Percentiles rank a stretch among this genome's conserved stretches.
These are phyloP conservation scores for Breviolum minutum DNA, from an alignment of 73 alveolate genomes.

Conservation along the genomic window DNA sequence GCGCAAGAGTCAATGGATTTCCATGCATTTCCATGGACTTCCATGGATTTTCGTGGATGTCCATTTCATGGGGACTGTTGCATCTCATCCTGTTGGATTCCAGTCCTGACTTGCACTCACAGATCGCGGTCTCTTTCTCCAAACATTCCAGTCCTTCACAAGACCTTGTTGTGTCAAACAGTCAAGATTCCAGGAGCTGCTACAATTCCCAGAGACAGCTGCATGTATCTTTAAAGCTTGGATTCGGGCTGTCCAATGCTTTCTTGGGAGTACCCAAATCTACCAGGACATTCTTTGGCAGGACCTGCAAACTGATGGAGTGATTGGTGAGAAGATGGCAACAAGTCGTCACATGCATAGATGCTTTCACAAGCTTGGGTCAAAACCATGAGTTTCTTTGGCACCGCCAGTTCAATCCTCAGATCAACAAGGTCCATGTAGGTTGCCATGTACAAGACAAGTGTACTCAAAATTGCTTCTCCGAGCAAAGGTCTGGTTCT, in stretches of 20 bases:
- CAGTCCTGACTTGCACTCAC: constrained; percentile 90
- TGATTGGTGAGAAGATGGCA: not conserved
- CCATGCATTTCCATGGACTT: too few species aligned
- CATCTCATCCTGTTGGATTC: not conserved
- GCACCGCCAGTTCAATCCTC: constrained; percentile 95
- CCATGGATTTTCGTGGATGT: not conserved
- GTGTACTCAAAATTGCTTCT: not conserved
- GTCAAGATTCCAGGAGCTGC: not conserved
- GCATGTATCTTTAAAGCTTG: not conserved
- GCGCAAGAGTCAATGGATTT: not conserved
- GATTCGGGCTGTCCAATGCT: constrained; percentile 31
- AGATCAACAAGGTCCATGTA: not conserved
- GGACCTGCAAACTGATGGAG: constrained; percentile 17
- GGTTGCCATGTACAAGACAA: not conserved
- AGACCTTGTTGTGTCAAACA: constrained; percentile 27
- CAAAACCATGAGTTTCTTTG: constrained; percentile 79
- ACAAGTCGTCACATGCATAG: not conserved
- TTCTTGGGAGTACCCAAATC: constrained; percentile 72
- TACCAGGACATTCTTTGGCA: constrained; percentile 87
- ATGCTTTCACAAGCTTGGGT: not conserved
- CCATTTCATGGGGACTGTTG: too few species aligned
- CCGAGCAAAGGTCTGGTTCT: constrained; percentile 35
- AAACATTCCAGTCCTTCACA: constrained; percentile 91
- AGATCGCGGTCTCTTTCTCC: constrained; percentile 93
- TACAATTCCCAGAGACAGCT: not conserved